A percentile compares a stretch with the other conserved stretches of the same genome.
Conservation (phyloP, 768 basidiomycete genomes). For the Boletus coccyginus region DNA sequence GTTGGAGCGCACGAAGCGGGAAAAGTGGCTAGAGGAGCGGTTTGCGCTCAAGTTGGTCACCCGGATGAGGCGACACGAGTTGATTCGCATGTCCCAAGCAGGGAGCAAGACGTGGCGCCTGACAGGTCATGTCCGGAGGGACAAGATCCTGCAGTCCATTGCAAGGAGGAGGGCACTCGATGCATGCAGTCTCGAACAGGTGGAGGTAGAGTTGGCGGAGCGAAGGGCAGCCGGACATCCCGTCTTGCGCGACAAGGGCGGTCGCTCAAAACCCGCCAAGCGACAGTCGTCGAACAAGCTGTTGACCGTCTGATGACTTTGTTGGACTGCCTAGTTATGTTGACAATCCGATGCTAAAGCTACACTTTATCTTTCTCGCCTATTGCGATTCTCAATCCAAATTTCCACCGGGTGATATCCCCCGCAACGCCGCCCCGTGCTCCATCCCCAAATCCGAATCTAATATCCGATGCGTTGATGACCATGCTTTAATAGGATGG, state of each 20-base stretch:
- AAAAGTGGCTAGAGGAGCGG: slow-evolving; percentile 61
- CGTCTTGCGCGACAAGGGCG: slow-evolving; percentile 21
- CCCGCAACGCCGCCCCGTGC: background rate
- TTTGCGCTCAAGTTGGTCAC: slow-evolving; percentile 45
- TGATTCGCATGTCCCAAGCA: slow-evolving; percentile 36
- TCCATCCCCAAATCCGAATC: background rate
- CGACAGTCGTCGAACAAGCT: slow-evolving; percentile 6
- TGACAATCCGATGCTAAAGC: slow-evolving; percentile 17
- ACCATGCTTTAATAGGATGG: background rate
- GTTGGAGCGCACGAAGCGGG: slow-evolving; percentile 51
- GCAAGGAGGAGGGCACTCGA: slow-evolving; percentile 45
- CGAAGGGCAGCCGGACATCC: slow-evolving; percentile 24
- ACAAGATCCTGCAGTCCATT: slow-evolving; percentile 51
- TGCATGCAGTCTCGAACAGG: slow-evolving; percentile 38
- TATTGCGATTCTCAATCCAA: background rate
- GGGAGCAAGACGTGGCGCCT: slow-evolving; percentile 39
- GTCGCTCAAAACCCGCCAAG: background rate
- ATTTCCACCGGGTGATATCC: background rate
- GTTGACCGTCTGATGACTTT: slow-evolving; percentile 1
- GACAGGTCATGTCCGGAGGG: slow-evolving; percentile 40
- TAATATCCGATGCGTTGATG: background rate
- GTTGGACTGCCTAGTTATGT: background rate
- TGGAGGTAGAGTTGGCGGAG: slow-evolving; percentile 32
- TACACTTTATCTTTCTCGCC: slow-evolving; percentile 12
- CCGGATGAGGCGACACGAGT: slow-evolving; percentile 30